These are phyloP conservation scores for Diaporthe caulivora DNA, from an alignment of 2,329 filamentous ascomycete genomes.

Conservation along the genomic window DNA sequence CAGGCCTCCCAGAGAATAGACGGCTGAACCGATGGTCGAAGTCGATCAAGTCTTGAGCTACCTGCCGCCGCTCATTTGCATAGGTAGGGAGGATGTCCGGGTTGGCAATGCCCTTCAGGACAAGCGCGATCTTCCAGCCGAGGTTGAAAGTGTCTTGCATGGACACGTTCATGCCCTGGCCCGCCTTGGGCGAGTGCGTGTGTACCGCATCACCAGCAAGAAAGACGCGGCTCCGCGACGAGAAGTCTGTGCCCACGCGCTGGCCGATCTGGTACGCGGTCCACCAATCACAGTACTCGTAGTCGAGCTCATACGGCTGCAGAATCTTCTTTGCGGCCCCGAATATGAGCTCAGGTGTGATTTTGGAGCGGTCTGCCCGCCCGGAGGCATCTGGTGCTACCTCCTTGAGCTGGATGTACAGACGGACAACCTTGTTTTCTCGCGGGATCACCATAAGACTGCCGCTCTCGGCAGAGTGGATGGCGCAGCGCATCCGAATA, in stretches of 20 bases:
- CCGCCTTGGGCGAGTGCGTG: constrained; percentile 71
- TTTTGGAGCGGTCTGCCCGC: constrained; percentile 69
- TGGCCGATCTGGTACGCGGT: constrained; percentile 77
- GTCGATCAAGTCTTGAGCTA: constrained; percentile 75
- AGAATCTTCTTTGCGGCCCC: constrained; percentile 74
- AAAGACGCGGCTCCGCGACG: constrained; percentile 71
- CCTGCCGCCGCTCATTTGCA: constrained; percentile 63
- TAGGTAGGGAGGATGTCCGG: constrained; percentile 62
- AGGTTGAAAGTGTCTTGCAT: constrained; percentile 76
- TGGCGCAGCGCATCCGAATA: constrained; percentile 47
- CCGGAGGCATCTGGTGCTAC: constrained; percentile 57
- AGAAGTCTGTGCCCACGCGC: constrained; percentile 70
- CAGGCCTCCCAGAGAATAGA: constrained; percentile 69
- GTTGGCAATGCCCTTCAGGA: constrained; percentile 58
- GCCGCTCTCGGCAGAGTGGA: constrained; percentile 46
- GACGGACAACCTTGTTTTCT: constrained; percentile 65
- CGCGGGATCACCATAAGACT: constrained; percentile 48
- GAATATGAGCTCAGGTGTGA: constrained; percentile 74
- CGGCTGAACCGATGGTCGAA: constrained; percentile 71
- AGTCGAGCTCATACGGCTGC: constrained; percentile 74
- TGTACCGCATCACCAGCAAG: constrained; percentile 76
- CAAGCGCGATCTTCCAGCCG: constrained; percentile 67
- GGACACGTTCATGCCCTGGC: constrained; percentile 79
- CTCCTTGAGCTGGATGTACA: constrained; percentile 74
- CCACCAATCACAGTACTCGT: constrained; percentile 76